Base-by-base conservation (phyloP, 176 grass and related monocot genomes). In the bread wheat (Triticum aestivum) region DNA sequence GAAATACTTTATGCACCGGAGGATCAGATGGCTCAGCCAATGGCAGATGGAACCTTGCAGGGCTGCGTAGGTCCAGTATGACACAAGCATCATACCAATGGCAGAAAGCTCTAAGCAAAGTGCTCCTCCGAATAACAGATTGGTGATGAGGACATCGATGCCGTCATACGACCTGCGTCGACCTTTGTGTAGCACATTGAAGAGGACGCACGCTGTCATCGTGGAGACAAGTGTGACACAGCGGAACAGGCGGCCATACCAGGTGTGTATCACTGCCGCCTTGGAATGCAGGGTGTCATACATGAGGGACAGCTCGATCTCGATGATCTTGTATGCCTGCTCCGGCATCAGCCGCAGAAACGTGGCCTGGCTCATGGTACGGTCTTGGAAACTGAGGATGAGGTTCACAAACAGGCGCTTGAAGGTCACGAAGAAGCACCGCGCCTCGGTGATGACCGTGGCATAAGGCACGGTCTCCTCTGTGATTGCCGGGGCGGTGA, bases 371-470 rank as follows among this genome's bases (percentile, higher is more conserved):
- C 87, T 88, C 38, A 74, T 65, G 13, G 52, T 88, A 75, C 81
- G 81, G 51, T 89, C 78, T 58, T 80, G 75, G 79, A 89, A 94
- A 69, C 87, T 94, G 42, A 94, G 89, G 69, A 94, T 88, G 59
- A 94, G 89, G 87, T 91, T 85, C 18, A 87, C 92, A 3, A 80
- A 91, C 14, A 91, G 89, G 5, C 75, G 66, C 42, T 73, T 87
- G 76, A 94, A 94, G 45, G 65, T 94, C 65, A 51, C 11, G 21
- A 90, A 91, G 81, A 92, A 92, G 77, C 71, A 65, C 84, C 42
- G 37, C 2, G 83, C 92, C 37, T 94, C 82, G 11, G 78, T 74
- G 69, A 87, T 73, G 14, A 91, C 37, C 65, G 35, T 77, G 51
- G 44, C 21, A 49, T 92, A 82, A n/a, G 81, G 26, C 6, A 65